These are phyloP conservation scores for Dendrothele bispora DNA, from an alignment of 768 basidiomycete species.

Conservation along the genomic window DNA sequence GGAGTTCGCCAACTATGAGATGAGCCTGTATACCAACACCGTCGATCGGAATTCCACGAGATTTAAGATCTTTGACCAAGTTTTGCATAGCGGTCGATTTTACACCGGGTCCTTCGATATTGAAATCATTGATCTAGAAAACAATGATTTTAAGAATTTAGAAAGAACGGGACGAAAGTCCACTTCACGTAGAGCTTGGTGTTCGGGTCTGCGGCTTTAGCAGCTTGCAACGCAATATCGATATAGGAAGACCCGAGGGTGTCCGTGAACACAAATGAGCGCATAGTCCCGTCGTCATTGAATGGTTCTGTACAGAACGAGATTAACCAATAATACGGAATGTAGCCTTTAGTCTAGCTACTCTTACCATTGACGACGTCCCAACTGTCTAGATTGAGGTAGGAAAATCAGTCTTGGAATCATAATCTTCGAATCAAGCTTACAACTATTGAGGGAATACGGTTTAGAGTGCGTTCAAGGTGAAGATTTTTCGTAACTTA, in stretches of 20 bases:
- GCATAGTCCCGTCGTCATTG: slow-evolving; percentile 61
- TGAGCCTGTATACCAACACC: slow-evolving; percentile 64
- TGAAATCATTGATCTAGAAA: slow-evolving; percentile 17
- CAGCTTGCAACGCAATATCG: slow-evolving; percentile 49
- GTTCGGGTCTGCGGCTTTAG: slow-evolving; percentile 51
- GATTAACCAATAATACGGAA: slow-evolving; percentile 4
- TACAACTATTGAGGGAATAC: not conserved
- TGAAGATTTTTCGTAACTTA: slow-evolving; percentile 10
- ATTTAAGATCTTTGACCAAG: slow-evolving; percentile 48
- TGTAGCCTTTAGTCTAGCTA: not conserved
- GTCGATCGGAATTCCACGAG: slow-evolving; percentile 51
- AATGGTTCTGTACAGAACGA: slow-evolving; percentile 40
- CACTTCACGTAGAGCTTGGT: slow-evolving; percentile 54
- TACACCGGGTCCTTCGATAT: slow-evolving; percentile 42
- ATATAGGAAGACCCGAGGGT: slow-evolving; percentile 51
- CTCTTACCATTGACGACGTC: slow-evolving; percentile 50
- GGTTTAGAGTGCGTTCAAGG: not conserved
- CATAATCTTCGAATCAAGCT: not conserved
- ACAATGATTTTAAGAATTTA: not conserved
- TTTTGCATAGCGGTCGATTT: slow-evolving; percentile 58
- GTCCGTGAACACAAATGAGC: slow-evolving; percentile 52
- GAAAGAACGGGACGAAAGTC: not conserved
- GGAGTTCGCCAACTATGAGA: slow-evolving; percentile 58
- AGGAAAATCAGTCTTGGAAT: not conserved
- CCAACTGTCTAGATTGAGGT: slow-evolving; percentile 36